phyloP scores from a whole-genome alignment of 352 stramenopile genomes.

The Plasmopara muralis region DNA sequence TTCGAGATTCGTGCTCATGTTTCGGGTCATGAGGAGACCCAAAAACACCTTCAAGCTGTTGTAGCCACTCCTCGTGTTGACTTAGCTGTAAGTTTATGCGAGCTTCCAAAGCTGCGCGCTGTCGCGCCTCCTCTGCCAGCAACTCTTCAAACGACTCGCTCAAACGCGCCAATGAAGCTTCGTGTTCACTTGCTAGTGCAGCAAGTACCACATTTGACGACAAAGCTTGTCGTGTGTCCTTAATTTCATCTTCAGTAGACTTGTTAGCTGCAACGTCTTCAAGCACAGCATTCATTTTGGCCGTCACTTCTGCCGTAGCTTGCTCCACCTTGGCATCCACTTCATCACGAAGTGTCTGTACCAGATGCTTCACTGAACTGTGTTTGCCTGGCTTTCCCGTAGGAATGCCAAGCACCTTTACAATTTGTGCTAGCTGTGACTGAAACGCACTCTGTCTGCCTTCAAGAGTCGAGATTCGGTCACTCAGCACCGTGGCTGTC shows the following conservation, averaged over 20 bases:
- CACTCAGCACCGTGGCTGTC: constrained; percentile 41
- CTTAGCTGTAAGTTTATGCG: constrained; percentile 48
- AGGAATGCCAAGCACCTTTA: constrained; percentile 58
- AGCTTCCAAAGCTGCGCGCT: constrained; percentile 51
- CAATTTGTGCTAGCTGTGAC: constrained; percentile 76
- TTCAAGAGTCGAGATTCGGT: constrained; percentile 76
- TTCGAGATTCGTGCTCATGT: constrained; percentile 13
- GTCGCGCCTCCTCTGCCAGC: constrained; percentile 50
- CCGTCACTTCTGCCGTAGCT: constrained; percentile 6
- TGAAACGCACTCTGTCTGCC: constrained; percentile 76
- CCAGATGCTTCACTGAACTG: constrained; percentile 58
- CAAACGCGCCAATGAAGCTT: constrained; percentile 60
- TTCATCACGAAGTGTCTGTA: constrained; percentile 67
- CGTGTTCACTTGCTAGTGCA: constrained; percentile 58
- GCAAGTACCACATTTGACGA: constrained; percentile 46
- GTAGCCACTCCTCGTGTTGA: constrained; percentile 74
- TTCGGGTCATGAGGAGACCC: constrained; percentile 42
- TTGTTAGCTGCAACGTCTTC: constrained; percentile 5
- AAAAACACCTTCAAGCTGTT: constrained; percentile 69
- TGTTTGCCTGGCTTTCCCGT: constrained; percentile 65
- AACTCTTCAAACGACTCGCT: constrained; percentile 63
- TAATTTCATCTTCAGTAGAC: background rate
- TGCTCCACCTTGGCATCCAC: constrained; percentile 33
- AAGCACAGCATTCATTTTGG: constrained; percentile 16
- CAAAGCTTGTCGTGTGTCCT: constrained; percentile 13